Conservation (phyloP, 2,329 filamentous ascomycete genomes). For the Salinomyces thailandicus region DNA sequence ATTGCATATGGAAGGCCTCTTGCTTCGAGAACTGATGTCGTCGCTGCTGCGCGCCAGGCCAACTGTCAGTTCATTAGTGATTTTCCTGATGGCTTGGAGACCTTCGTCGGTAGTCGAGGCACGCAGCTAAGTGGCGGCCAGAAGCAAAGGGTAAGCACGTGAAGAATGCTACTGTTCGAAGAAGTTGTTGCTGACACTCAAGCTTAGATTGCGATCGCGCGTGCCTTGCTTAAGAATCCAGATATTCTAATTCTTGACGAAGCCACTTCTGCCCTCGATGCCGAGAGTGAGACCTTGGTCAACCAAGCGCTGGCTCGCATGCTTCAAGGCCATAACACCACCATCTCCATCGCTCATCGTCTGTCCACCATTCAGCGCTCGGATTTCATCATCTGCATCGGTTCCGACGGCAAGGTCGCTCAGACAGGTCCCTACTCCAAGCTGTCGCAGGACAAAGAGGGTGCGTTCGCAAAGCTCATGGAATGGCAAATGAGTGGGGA, state of each 20-base stretch:
- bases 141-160: slow-evolving; percentile 59
- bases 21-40: slow-evolving; percentile 69
- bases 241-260: slow-evolving; percentile 96
- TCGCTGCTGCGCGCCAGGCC: slow-evolving; percentile 76
- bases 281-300: slow-evolving; percentile 91
- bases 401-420: slow-evolving; percentile 75
- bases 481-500: slow-evolving; percentile 75
- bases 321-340: slow-evolving; percentile 81
- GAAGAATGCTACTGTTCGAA: too few relatives aligned
- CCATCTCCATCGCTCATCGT: slow-evolving; percentile 93
- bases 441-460: slow-evolving; percentile 60
- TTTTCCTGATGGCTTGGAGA: slow-evolving; percentile 91
- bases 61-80: slow-evolving; percentile 97
- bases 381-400: slow-evolving; percentile 87
- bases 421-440: slow-evolving; percentile 78
- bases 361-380: slow-evolving; percentile 93
- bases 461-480: slow-evolving; percentile 92
- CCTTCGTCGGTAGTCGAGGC: slow-evolving; percentile 80
- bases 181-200: not conserved
- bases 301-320: slow-evolving; percentile 78
- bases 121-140: slow-evolving; percentile 92
- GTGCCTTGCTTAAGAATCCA: slow-evolving; percentile 86
- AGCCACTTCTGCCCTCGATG: slow-evolving; percentile 86
- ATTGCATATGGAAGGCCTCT: slow-evolving; percentile 82
- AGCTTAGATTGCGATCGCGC: slow-evolving; percentile 70